Evolutionary conservation across 192 early-diverging fungal genomes (phyloP).

Genomic region (Gaertneriomyces semiglobifer): DNA sequence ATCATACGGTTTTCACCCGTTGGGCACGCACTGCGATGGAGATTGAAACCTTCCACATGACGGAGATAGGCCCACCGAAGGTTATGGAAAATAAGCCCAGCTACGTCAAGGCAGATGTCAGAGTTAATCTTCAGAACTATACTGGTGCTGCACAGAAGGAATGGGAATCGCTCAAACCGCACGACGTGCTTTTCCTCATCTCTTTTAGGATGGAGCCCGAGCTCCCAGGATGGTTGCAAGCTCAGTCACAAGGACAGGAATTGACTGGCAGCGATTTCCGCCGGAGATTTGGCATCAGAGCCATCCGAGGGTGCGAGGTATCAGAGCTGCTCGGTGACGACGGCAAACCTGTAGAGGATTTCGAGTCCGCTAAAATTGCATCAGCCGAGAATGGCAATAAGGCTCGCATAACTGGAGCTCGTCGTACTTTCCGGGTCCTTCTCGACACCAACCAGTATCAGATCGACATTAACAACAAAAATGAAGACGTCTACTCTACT

Average conservation of each 20-base stretch:
- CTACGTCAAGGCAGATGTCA: conserved; percentile 77
- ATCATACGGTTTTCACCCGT: conserved; percentile 74
- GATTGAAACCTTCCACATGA: conserved; percentile 60
- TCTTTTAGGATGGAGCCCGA: conserved; percentile 56
- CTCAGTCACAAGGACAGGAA: not conserved
- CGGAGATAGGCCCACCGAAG: conserved; percentile 69
- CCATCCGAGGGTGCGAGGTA: conserved; percentile 85
- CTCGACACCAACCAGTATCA: conserved; percentile 88
- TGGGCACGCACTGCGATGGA: conserved; percentile 91
- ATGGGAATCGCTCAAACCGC: conserved; percentile 83
- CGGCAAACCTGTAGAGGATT: conserved; percentile 51
- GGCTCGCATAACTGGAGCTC: conserved; percentile 26
- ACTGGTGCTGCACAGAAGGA: conserved; percentile 71
- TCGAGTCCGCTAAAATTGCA: conserved; percentile 19
- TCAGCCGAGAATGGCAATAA: conserved; percentile 37
- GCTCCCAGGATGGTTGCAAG: conserved; percentile 20
- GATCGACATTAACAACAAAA: conserved; percentile 58
- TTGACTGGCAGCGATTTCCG: conserved; percentile 43
- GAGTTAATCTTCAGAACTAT: conserved; percentile 63
- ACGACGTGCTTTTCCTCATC: conserved; percentile 87
- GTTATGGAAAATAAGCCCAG: conserved; percentile 68
- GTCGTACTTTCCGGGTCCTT: conserved; percentile 68
- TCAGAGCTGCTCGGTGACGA: conserved; percentile 69
- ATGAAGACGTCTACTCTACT: conserved; percentile 66
- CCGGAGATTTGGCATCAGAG: conserved; percentile 67